A percentile compares a stretch with the other conserved stretches of the same genome.
These are phyloP conservation scores for Trichoderma sp. DNA, from an alignment of 2,329 filamentous ascomycete species.

Conservation along the genomic window DNA sequence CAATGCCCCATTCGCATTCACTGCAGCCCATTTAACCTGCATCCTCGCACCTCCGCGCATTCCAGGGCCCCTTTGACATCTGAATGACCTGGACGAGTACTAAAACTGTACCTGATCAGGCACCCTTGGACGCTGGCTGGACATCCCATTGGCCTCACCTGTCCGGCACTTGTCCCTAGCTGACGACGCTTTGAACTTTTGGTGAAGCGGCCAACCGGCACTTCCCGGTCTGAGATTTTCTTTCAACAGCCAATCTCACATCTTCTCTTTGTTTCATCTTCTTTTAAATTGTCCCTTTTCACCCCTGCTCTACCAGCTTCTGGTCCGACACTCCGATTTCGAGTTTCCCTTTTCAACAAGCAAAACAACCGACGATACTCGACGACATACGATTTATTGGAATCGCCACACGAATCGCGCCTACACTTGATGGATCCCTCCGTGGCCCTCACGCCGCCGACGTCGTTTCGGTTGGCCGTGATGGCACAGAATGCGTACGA, in stretches of 20 bases:
- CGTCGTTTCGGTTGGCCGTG: conserved; percentile 47
- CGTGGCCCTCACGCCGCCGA: conserved; percentile 42
- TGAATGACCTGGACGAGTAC: background rate
- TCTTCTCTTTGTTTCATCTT: background rate
- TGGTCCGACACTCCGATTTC: background rate
- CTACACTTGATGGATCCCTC: conserved; percentile 41
- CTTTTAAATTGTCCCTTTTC: background rate
- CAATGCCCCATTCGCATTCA: background rate
- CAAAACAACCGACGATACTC: background rate
- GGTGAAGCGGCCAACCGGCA: background rate
- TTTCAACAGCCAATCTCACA: background rate
- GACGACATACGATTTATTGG: background rate
- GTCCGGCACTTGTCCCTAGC: background rate
- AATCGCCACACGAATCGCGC: background rate
- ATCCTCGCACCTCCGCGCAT: background rate
- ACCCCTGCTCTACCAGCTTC: background rate
- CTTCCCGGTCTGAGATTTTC: background rate
- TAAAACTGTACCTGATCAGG: background rate
- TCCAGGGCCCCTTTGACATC: background rate
- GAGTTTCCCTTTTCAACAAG: background rate
- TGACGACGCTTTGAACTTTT: conserved; percentile 18
- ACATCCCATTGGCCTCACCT: background rate
- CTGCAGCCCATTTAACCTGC: background rate
- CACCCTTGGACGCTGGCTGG: background rate
- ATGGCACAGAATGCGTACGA: conserved; percentile 44